Base-by-base conservation (phyloP, 208 protist genomes). In the Phytomonas serpens region DNA sequence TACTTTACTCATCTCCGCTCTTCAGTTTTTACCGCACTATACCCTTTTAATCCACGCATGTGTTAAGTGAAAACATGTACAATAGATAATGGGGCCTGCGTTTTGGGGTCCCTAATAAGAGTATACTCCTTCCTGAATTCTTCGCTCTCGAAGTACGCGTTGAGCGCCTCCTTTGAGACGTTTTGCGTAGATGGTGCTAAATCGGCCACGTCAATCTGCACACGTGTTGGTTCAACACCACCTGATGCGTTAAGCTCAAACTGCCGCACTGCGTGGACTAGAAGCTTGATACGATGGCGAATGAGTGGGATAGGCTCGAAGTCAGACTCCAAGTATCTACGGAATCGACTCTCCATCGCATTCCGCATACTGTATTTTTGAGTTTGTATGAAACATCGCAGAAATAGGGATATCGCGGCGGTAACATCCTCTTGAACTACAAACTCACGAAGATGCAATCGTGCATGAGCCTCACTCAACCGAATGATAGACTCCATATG, bases 401-500 rank as follows among this genome's bases (percentile, higher is more conserved):
- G 80, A 77, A 99, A 98, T 13, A 99, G 87, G 4, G 94, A 86
- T 65, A 99, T 99, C 33, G 98, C 98, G 5, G 98, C 87, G 63
- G 98, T 98, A 16, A 99, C 91, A 78, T 99, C 99, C 66, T 99
- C 92, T 47, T 99, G 88, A 5, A 72, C 86, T 3, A 99, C 98
- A 74, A 92, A 95, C 72, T 98, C 92, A 36, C 98, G 89, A 36
- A 99, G 87, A 76, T 99, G 98, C 82, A 99, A 92, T 51, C 94
- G 87, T 0, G 99, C 99, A 78, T 98, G 93, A 0, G 98, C 97
- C 88, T 99, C 98, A 19, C 98, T 86, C 61, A 99, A 92, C 64
- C 99, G 93, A 51, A 99, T 95, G 34, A 99, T 94, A 0, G 97
- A 98, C 89, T 99, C 99, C 70, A 99, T 90, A 80, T 99, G 97